Evolutionary conservation across 176 grass and related monocot genomes (phyloP), one percentile per base, ranked within the genome.

Genomic region (Oryza officinalis): DNA sequence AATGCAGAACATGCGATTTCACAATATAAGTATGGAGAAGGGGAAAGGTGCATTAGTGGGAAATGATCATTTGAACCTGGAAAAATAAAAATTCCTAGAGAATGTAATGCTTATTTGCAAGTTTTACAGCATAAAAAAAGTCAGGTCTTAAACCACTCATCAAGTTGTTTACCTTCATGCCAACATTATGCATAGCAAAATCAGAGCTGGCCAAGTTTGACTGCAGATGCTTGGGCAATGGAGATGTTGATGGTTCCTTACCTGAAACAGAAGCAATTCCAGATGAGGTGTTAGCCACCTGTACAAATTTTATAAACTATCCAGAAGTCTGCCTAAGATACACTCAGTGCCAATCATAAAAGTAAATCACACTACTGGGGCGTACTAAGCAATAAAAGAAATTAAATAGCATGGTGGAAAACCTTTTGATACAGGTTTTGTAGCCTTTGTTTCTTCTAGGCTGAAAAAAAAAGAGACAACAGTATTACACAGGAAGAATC

Each of bases 361-460:
- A 33, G 37, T 17, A 6, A 84, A 77, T 59, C 20, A 75, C 3
- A 69, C 64, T 54, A 41, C 30, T 59, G 32, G 32, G 59, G n/a
- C 54, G 15, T 31, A 17, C 11, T 27, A 52, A 68, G 44, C 44
- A 77, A 69, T 76, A 18, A 80, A 85, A 88, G 12, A 10, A 83
- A 69, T 25, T 25, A 83, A 81, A 33, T 96, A 99, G 91, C 83
- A 3, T 80, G 74, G 93, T 92, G 85, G 92, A 71, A 89, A 86
- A 27, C 76, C 84, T 77, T 86, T 88, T 65, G 93, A 86, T 67
- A 86, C 54, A 79, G 86, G 75, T 78, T 89, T 99, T 71, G 68
- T 81, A 59, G 44, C 76, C 85, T 86, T 96, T 71, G 69, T 71
- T 86, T 94, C 93, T 84, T 76, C 88, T 31, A 33, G 71, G 80